Evolutionary conservation across 495 filamentous ascomycete genomes (phyloP).

Genomic region (Astrothelium subdiscretum): DNA sequence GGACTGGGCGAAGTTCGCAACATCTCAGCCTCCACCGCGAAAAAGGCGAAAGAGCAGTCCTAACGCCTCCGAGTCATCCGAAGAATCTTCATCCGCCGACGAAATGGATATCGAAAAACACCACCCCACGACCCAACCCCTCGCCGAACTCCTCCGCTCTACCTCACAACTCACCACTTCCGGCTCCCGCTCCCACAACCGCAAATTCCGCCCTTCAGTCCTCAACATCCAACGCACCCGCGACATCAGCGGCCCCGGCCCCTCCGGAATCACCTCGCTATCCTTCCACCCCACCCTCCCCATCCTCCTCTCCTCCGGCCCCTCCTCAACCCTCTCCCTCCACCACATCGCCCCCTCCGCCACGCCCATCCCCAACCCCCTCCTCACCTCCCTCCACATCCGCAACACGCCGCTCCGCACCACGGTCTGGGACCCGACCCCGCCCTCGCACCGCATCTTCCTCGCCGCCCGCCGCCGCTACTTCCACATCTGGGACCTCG

Average conservation of each 20-base stretch:
- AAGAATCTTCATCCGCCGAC: slow-evolving; percentile 27
- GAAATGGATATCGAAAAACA: slow-evolving; percentile 41
- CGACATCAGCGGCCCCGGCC: slow-evolving; percentile 48
- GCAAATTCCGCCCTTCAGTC: slow-evolving; percentile 70
- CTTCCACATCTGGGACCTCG: slow-evolving; percentile 88
- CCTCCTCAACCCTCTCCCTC: slow-evolving; percentile 70
- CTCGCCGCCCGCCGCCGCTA: slow-evolving; percentile 78
- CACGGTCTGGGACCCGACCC: slow-evolving; percentile 56
- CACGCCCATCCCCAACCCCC: slow-evolving; percentile 75
- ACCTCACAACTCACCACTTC: slow-evolving; percentile 38
- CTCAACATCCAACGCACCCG: slow-evolving; percentile 69
- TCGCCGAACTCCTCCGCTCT: slow-evolving; percentile 68
- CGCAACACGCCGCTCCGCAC: slow-evolving; percentile 67
- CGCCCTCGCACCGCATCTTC: slow-evolving; percentile 49
- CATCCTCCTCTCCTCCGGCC: slow-evolving; percentile 78
- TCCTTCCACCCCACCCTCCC: slow-evolving; percentile 81
- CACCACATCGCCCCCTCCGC: slow-evolving; percentile 69
- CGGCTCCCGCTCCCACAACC: slow-evolving; percentile 23
- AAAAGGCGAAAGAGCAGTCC: slow-evolving; percentile 28
- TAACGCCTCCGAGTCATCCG: slow-evolving; percentile 3
- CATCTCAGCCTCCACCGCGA: slow-evolving; percentile 34
- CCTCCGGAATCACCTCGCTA: slow-evolving; percentile 71
- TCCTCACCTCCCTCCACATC: slow-evolving; percentile 81
- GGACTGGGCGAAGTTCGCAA: slow-evolving; percentile 55
- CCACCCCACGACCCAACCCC: slow-evolving; percentile 51